Evolutionary conservation across 2,329 filamentous ascomycete genomes (phyloP), one percentile per base, ranked within the genome.

Genomic region (Pseudogymnoascus sp.): DNA sequence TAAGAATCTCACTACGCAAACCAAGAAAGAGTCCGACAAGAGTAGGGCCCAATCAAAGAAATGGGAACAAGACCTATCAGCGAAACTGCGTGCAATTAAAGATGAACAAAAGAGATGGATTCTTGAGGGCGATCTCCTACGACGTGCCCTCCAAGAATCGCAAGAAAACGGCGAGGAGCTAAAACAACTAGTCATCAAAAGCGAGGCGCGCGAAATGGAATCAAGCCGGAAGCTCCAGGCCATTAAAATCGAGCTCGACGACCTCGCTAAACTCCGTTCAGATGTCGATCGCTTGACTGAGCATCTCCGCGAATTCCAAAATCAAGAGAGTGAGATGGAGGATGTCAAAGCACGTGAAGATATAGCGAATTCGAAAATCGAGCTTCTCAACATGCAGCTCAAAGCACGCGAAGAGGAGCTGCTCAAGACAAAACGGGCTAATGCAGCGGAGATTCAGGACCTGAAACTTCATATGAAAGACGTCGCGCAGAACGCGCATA

Each of bases 1-100:
- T 1, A 90, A 90, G 70, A 85, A 87, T 69, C 79, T 83, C 1
- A 89, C 90, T 73, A 79, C 84, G 65, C 87, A 90, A 71, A 82
- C 88, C 61, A 88, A 86, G 70, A 89, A 85, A 67, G 90, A 93
- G 70, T 86, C 85, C 0, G 85, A 90, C 65, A 88, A 86, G 69
- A 87, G 88, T 51, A 85, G 90, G 36, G 85, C 83, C 41, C 83
- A 92, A 69, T 83, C 88, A 1, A 90, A 90, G 76, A 93, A 90
- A 72, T 90, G 89, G 83, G 90, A 93, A 71, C 83, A 81, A 1
- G 87, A 91, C 68, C 79, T 92, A 34, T 85, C 83, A 60, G 80
- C 80, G 62, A 91, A 90, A 74, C 77, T 92, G 48, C 83, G 85
- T 67, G 77, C 78, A 3, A 79, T 91, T 43, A 83, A 86, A 61